Percentiles rank a stretch among this genome's conserved stretches.
phyloP scores from a whole-genome alignment of 2,329 filamentous ascomycete species.

The Cytospora mali region DNA sequence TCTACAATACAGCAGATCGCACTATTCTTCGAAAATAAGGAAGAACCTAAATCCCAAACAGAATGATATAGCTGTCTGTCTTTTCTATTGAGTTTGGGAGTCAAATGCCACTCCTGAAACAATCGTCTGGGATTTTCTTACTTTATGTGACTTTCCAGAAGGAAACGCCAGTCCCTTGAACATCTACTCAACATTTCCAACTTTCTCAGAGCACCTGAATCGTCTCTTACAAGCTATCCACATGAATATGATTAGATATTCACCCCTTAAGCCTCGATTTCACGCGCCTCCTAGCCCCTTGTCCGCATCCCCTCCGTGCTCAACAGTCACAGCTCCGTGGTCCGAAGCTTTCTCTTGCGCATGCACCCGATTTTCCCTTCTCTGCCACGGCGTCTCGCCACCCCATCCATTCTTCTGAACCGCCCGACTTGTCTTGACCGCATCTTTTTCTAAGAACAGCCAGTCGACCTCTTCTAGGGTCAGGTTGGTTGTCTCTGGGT shows the following conservation, averaged over 20 bases:
- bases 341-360: constrained; percentile 7
- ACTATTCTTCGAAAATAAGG: too few relatives aligned
- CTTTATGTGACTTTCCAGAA: too few relatives aligned
- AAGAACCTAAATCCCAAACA: too few relatives aligned
- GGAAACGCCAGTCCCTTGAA: too few relatives aligned
- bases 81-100: too few relatives aligned
- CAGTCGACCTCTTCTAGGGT: constrained; percentile 55
- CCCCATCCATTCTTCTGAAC: constrained; percentile 27
- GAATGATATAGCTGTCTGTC: too few relatives aligned
- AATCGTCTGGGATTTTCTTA: too few relatives aligned
- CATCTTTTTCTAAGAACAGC: constrained; percentile 41
- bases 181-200: too few relatives aligned
- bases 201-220: too few relatives aligned
- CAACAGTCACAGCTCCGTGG: not conserved
- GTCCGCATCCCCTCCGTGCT: not conserved
- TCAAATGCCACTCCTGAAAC: too few relatives aligned
- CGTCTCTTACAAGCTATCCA: not conserved
- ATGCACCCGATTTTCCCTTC: constrained; percentile 17
- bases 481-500: constrained; percentile 55
- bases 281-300: not conserved
- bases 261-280: not conserved
- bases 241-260: not conserved
- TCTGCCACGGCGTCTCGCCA: constrained; percentile 24
- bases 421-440: constrained; percentile 20
- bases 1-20: too few relatives aligned